A percentile compares a stretch with the other conserved stretches of the same genome.
Evolutionary conservation across 148 eudicot species (phyloP).

Genomic region (Pouteria glomerata): DNA sequence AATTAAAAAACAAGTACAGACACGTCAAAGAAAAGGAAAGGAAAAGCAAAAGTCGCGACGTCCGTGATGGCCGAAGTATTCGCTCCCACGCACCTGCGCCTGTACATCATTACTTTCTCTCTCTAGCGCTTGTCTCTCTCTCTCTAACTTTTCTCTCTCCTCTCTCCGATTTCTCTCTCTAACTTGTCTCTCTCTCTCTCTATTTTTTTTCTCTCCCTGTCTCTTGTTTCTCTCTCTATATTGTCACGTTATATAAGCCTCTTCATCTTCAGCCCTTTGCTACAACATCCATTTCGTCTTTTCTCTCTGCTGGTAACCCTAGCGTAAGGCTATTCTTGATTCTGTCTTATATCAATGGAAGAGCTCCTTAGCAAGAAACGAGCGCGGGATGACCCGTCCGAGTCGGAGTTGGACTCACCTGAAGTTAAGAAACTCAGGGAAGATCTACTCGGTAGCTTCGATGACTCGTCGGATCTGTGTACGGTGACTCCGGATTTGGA

Average conservation of each 20-base stretch:
- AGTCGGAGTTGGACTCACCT: slow-evolving; percentile 23
- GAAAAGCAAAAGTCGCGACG: slow-evolving; percentile 13
- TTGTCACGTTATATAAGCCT: not conserved
- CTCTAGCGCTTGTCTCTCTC: not conserved
- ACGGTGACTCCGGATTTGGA: slow-evolving; percentile 44
- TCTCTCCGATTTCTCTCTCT: not conserved
- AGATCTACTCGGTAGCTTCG: slow-evolving; percentile 37
- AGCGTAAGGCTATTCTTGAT: not conserved
- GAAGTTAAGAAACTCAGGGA: slow-evolving; percentile 42
- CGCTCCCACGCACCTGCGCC: slow-evolving; percentile 13
- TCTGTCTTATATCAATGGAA: slow-evolving; percentile 21
- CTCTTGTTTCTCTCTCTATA: not conserved
- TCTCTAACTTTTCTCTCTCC: not conserved
- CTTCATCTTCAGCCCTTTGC: not conserved
- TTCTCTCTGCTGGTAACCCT: not conserved
- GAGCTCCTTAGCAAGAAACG: slow-evolving; percentile 28
- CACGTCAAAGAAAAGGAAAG: slow-evolving; percentile 10
- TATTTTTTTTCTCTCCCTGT: no score
- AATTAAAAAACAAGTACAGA: not conserved
- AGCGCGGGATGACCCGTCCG: slow-evolving; percentile 35
- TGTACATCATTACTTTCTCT: not conserved
- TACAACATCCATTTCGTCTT: not conserved
- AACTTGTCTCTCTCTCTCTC: not conserved
- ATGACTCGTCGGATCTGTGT: slow-evolving; percentile 38
- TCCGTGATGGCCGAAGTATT: slow-evolving; percentile 28